These are phyloP conservation scores for Crassisporium funariophilum DNA, from an alignment of 768 basidiomycete species.

Conservation along the genomic window DNA sequence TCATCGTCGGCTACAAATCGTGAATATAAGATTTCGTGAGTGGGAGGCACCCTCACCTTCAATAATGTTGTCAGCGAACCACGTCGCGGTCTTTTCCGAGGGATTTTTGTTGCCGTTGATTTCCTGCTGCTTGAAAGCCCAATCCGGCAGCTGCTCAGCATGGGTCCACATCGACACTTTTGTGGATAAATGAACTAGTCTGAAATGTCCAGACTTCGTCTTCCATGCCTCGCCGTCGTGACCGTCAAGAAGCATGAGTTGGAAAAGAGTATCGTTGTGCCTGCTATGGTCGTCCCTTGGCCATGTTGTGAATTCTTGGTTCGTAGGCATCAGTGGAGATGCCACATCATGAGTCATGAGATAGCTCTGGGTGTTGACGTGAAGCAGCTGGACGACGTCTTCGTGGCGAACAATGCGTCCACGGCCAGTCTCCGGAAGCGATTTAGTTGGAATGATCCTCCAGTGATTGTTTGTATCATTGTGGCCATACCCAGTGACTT, in stretches of 20 bases:
- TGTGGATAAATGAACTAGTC: conserved; percentile 85
- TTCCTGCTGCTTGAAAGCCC: conserved; percentile 97
- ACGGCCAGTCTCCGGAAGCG: conserved; percentile 90
- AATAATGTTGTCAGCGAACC: conserved; percentile 88
- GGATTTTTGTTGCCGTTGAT: conserved; percentile 97
- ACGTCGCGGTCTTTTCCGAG: conserved; percentile 77
- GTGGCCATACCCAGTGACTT: conserved; percentile 94
- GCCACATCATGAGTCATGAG: conserved; percentile 98
- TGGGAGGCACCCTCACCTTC: conserved; percentile 31
- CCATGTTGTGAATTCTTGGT: conserved; percentile 98
- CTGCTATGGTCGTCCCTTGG: conserved; percentile 73
- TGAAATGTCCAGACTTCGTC: conserved; percentile 93
- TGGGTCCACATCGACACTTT: conserved; percentile 96
- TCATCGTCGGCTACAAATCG: conserved; percentile 47
- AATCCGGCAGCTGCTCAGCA: conserved; percentile 81
- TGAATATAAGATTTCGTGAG: conserved; percentile 2
- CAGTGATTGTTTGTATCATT: conserved; percentile 95
- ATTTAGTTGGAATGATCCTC: conserved; percentile 94
- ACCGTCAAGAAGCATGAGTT: conserved; percentile 70
- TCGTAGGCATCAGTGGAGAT: conserved; percentile 94
- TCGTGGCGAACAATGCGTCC: conserved; percentile 90
- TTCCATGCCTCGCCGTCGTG: conserved; percentile 84
- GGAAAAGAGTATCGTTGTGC: conserved; percentile 90
- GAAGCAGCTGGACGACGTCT: conserved; percentile 87
- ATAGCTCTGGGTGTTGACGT: conserved; percentile 79